phyloP scores from a whole-genome alignment of 2,329 filamentous ascomycete species.

The Macrophomina phaseolina region DNA sequence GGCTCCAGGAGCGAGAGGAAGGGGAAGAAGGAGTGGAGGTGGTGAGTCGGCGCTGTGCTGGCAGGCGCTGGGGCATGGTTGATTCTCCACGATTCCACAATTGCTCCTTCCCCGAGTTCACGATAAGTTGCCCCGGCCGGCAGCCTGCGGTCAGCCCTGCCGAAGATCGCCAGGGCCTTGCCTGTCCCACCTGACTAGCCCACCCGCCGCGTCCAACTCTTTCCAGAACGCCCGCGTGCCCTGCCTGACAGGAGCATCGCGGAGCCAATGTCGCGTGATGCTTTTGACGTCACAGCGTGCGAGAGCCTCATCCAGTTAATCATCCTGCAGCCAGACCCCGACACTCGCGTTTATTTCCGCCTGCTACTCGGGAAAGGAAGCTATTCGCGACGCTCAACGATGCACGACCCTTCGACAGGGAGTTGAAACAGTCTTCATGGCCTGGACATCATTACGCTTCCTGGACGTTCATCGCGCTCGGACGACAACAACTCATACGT shows the following conservation, averaged over 20 bases:
- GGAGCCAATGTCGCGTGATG: too few relatives aligned
- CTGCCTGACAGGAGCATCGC: neutral
- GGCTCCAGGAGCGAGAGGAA: neutral
- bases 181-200: slow-evolving; percentile 6
- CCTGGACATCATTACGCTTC: too few relatives aligned
- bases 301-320: neutral
- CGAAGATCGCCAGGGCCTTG: slow-evolving; percentile 23
- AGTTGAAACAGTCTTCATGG: too few relatives aligned
- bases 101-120: neutral
- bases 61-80: neutral
- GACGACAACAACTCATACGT: too few relatives aligned
- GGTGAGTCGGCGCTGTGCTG: slow-evolving; percentile 11
- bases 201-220: slow-evolving; percentile 1
- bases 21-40: neutral
- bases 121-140: slow-evolving; percentile 4
- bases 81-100: neutral
- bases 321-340: too few relatives aligned
- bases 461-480: too few relatives aligned
- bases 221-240: slow-evolving; percentile 6
- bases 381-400: too few relatives aligned
- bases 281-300: neutral
- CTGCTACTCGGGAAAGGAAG: too few relatives aligned
- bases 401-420: too few relatives aligned
- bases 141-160: slow-evolving; percentile 5
- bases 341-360: too few relatives aligned